Evolutionary conservation across 1,284 basidiomycete genomes (phyloP).

Genomic region (Rhodotorula sp.): DNA sequence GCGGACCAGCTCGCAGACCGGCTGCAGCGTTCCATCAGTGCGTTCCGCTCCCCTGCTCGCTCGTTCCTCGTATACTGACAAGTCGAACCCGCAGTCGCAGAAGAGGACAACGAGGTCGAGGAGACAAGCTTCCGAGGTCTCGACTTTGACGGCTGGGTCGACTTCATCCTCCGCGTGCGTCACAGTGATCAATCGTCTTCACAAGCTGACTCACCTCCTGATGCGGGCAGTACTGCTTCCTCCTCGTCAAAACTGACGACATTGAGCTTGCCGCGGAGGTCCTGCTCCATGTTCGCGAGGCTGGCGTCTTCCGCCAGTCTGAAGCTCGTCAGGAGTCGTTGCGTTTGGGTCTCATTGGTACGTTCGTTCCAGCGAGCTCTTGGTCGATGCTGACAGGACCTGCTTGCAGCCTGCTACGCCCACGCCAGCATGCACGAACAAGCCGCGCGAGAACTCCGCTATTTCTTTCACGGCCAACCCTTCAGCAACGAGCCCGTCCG

Average conservation of each 20-base stretch:
- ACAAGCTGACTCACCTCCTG: neutral
- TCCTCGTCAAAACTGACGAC: conserved; percentile 63
- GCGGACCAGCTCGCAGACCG: conserved; percentile 72
- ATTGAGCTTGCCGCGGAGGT: conserved; percentile 73
- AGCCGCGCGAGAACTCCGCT: conserved; percentile 70
- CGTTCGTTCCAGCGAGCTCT: neutral
- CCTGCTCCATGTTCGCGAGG: conserved; percentile 71
- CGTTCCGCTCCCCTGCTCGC: no score
- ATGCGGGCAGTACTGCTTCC: conserved; percentile 70
- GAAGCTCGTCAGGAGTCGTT: conserved; percentile 59
- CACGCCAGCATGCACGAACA: conserved; percentile 58
- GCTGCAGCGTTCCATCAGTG: conserved; percentile 70
- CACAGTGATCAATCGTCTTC: no score
- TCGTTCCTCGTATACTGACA: neutral
- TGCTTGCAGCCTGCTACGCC: conserved; percentile 65
- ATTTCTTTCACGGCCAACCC: conserved; percentile 58
- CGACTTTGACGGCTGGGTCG: conserved; percentile 81
- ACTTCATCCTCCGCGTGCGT: conserved; percentile 75
- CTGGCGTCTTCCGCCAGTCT: conserved; percentile 75
- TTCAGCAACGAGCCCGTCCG: conserved; percentile 77
- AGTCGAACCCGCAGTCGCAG: neutral
- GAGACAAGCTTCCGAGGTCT: conserved; percentile 74
- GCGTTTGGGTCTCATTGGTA: conserved; percentile 60
- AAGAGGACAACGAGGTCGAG: conserved; percentile 44
- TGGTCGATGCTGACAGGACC: neutral